phyloP scores from a whole-genome alignment of 164 flowering plant species.

The Annona cherimola region DNA sequence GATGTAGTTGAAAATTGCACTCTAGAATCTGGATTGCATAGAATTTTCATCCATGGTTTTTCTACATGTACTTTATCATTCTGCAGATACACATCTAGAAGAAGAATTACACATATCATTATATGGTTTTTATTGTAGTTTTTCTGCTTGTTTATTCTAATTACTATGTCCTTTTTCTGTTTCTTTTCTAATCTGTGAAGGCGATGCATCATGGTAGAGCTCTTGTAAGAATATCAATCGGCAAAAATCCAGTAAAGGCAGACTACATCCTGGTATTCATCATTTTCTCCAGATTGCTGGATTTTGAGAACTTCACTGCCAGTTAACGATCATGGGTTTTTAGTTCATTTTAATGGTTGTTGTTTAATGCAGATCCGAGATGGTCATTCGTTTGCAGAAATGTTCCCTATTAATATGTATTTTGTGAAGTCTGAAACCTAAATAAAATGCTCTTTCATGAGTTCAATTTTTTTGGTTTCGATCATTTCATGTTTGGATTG shows the following conservation, averaged over 20 bases:
- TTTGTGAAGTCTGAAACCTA: not conserved
- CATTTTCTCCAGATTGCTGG: not conserved
- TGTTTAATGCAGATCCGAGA: not conserved
- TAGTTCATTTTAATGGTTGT: not conserved
- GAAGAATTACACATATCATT: not conserved
- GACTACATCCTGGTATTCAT: conserved; percentile 67
- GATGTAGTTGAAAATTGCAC: not conserved
- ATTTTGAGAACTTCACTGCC: not conserved
- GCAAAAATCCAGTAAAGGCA: conserved; percentile 38
- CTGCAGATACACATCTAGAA: not conserved
- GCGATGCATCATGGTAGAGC: conserved; percentile 67
- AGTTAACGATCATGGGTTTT: not conserved
- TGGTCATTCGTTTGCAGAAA: not conserved
- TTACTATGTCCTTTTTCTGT: not conserved
- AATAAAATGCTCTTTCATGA: not conserved
- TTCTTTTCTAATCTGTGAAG: conserved; percentile 19
- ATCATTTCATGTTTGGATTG: not conserved
- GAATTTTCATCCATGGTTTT: not conserved
- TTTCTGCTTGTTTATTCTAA: not conserved
- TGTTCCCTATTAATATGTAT: not conserved
- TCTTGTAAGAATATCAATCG: conserved; percentile 59
- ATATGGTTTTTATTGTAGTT: not conserved
- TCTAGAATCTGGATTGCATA: not conserved
- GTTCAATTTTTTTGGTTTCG: too few relatives aligned
- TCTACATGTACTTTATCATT: not conserved